Percentiles rank a stretch among this genome's conserved stretches.
phyloP scores from a whole-genome alignment of 805 yeast genomes.

The Saturnispora halmiae region DNA sequence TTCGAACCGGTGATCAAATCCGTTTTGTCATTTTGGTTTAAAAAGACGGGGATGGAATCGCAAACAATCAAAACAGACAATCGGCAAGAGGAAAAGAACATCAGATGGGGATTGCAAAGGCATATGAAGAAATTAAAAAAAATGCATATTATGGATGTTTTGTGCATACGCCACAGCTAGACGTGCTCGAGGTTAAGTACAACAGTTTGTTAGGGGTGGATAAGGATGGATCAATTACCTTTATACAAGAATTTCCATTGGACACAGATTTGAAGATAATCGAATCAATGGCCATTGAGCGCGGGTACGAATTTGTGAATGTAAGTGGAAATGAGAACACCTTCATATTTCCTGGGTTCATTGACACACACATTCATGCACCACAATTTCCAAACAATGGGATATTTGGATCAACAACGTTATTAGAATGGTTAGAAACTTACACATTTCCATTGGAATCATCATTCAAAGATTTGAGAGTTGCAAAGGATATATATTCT shows the following conservation, averaged over 20 bases:
- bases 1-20: background rate
- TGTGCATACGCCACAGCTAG: conserved; percentile 59
- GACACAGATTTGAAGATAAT: too few species aligned
- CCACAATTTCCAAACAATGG: conserved; percentile 78
- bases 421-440: conserved; percentile 79
- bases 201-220: conserved; percentile 59
- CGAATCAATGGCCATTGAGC: background rate
- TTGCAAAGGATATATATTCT: conserved; percentile 56
- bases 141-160: conserved; percentile 60
- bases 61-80: too few species aligned
- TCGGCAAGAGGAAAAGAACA: background rate
- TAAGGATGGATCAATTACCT: conserved; percentile 43
- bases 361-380: conserved; percentile 80
- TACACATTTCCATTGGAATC: conserved; percentile 89
- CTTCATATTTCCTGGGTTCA: conserved; percentile 76
- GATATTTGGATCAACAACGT: conserved; percentile 74
- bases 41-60: too few species aligned
- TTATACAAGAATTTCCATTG: conserved; percentile 18
- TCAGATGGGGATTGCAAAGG: background rate
- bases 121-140: conserved; percentile 12
- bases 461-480: conserved; percentile 41
- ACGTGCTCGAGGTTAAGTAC: conserved; percentile 45
- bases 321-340: conserved; percentile 29
- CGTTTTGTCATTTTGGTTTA: too few species aligned
- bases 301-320: conserved; percentile 28